These are phyloP conservation scores for Alternaria consortialis DNA, from an alignment of 2,329 filamentous ascomycete species.

Conservation along the genomic window DNA sequence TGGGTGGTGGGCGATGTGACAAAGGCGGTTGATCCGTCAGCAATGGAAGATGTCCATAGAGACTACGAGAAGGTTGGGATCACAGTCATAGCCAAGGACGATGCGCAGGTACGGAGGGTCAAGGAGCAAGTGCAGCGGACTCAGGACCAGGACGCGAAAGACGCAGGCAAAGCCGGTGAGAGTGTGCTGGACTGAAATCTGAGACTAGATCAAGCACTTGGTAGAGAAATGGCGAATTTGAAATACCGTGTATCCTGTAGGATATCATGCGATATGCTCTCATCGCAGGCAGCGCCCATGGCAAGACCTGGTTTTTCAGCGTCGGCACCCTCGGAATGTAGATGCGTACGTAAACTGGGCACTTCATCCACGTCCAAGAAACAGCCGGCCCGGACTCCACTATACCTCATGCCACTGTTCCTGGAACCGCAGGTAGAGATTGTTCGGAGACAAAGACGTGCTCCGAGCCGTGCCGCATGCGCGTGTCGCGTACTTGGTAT, in stretches of 20 bases:
- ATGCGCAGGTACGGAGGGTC: conserved; percentile 65
- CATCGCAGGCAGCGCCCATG: background rate
- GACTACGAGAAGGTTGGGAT: conserved; percentile 70
- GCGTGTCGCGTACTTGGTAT: conserved; percentile 11
- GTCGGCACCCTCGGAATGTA: conserved; percentile 9
- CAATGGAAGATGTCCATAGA: conserved; percentile 65
- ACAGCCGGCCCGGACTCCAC: conserved; percentile 1
- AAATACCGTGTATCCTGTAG: background rate
- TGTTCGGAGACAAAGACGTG: conserved; percentile 5
- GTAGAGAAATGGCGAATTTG: background rate
- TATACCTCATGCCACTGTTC: conserved; percentile 2
- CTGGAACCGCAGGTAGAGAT: conserved; percentile 1
- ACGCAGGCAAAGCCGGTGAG: conserved; percentile 7
- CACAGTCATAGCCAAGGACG: conserved; percentile 66
- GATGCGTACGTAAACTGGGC: background rate
- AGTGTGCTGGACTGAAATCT: conserved; percentile 8
- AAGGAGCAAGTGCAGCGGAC: conserved; percentile 23
- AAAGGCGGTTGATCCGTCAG: conserved; percentile 70
- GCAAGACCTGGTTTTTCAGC: background rate
- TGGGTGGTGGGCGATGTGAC: conserved; percentile 83
- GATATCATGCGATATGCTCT: background rate
- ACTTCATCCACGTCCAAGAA: background rate
- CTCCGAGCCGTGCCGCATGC: conserved; percentile 24
- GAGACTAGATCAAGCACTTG: background rate
- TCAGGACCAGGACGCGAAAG: conserved; percentile 10